Base-by-base conservation (phyloP, 208 protist species). In the Crithidia expoeki region DNA sequence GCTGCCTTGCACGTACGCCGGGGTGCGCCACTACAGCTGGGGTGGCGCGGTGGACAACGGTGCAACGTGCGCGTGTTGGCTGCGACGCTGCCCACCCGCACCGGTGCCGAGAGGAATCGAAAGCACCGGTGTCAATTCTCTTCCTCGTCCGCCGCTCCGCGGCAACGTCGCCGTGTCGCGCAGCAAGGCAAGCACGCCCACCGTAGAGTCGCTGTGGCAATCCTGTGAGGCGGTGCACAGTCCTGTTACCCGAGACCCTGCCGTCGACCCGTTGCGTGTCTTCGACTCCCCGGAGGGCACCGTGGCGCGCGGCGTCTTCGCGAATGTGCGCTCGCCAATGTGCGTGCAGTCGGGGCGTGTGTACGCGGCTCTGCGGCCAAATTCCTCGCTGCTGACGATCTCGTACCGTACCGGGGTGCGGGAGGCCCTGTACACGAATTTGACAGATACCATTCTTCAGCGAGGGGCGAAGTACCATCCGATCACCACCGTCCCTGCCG, bases 331-430 rank as follows among this genome's bases (percentile, higher is more conserved):
- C 34, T 34, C 65, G 23, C 77, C 72, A 12, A 76, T 77, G 55
- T 83, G 77, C 58, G 72, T 75, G 71, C 71, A 78, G 67, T 63
- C 71, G 10, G 77, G 67, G 10, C 65, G 55, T 50, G 16, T 78
- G 32, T 78, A 74, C 62, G 57, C 57, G 0, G 47, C 46, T 33
- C 57, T 72, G 36, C 67, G 56, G 33, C 67, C 67, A 1, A 47
- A 65, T 34, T 36, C 38, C 10, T 72, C 67, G 27, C 30, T 40
- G 32, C n/a, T 72, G 21, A 72, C 67, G 6, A 17, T 61, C 17
- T 55, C 57, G 40, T 72, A 65, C 57, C 49, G 23, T n/a, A 30
- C 59, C 34, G 67, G 67, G 2, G 1, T 19, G 5, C 49, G 51
- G 19, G 67, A 72, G 67, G 40, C 16, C 36, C 53, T 72, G 36